Base-by-base conservation (phyloP, 345 rosid genomes). In the Hevea brasiliensis region DNA sequence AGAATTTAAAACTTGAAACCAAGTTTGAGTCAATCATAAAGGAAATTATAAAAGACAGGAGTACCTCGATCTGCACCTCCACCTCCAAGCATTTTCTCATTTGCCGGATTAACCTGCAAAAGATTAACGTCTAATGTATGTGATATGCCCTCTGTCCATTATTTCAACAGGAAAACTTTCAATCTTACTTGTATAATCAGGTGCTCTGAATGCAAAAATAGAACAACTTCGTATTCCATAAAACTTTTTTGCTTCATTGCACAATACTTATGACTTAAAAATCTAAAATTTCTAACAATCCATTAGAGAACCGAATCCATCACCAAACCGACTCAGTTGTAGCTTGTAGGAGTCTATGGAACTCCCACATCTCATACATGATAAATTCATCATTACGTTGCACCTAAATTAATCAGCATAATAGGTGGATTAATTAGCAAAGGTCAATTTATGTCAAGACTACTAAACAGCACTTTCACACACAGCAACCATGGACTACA, bases 61-160 rank as follows among this genome's bases (percentile, higher is more conserved):
- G 3, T 77, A 89, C 98, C 94, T 85, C 98, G 96, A 81, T 94
- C 96, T 0, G 94, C 98, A 57, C 97, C 98, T 77, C 93, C 95
- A 67, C 98, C 98, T 65, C 98, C 96, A 64, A 94, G 83, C 98
- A 94, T 92, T 65, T 78, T 79, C 80, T 84, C 95, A 79, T 94
- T 89, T 24, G 97, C 98, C 6, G 97, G 95, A 84, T 82, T 89
- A 1, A 86, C 97, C 98, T 94, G 55, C 17, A 56, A 48, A 51
- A 62, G 27, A 65, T 47, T 2, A 37, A 17, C 23, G 21, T 44
- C 23, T 15, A n/a, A 35, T 8, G 59, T 56, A 65, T 6, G 20
- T 21, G 7, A 15, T 23, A 35, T 59, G 15, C 32, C 6, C 13
- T 18, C 48, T 27, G 6, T 21, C 26, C 29, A 57, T 3, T 27